A percentile compares a stretch with the other conserved stretches of the same genome.
Conservation (phyloP, 371 early-diverging fungal species). For the Catenaria anguillulae region DNA sequence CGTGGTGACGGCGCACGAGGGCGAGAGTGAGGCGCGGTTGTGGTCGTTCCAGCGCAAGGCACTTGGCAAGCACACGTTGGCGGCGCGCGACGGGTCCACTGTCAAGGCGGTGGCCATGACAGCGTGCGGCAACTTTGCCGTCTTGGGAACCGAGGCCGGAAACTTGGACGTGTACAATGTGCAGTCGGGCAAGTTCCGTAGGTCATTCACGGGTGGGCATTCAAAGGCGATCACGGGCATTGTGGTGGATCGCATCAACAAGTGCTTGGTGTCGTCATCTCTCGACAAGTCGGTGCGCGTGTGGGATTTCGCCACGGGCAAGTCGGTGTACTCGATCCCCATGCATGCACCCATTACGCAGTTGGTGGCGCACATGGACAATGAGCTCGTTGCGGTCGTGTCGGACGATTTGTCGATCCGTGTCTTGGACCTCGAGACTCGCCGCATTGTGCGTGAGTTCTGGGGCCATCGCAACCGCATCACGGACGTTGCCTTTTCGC, state of each 20-base stretch:
- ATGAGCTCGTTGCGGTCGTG: slow-evolving; percentile 58
- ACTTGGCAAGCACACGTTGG: slow-evolving; percentile 50
- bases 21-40: slow-evolving; percentile 49
- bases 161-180: slow-evolving; percentile 78
- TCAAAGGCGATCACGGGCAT: slow-evolving; percentile 64
- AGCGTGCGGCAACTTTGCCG: slow-evolving; percentile 82
- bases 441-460: slow-evolving; percentile 68
- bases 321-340: slow-evolving; percentile 42
- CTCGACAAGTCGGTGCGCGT: slow-evolving; percentile 68
- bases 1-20: slow-evolving; percentile 66
- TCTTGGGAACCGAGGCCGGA: slow-evolving; percentile 64
- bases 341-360: slow-evolving; percentile 52
- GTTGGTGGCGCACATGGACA: slow-evolving; percentile 50
- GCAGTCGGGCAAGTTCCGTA: slow-evolving; percentile 73
- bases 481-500: slow-evolving; percentile 72
- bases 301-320: slow-evolving; percentile 62
- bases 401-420: slow-evolving; percentile 73
- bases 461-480: slow-evolving; percentile 74
- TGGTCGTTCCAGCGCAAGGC: slow-evolving; percentile 67
- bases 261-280: slow-evolving; percentile 51
- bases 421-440: slow-evolving; percentile 69
- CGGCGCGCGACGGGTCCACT: slow-evolving; percentile 42
- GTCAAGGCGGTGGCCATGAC: slow-evolving; percentile 61
- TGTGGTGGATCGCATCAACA: slow-evolving; percentile 57
- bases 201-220: slow-evolving; percentile 57